phyloP scores from a whole-genome alignment of 805 yeast species.

The Candida germanica region DNA sequence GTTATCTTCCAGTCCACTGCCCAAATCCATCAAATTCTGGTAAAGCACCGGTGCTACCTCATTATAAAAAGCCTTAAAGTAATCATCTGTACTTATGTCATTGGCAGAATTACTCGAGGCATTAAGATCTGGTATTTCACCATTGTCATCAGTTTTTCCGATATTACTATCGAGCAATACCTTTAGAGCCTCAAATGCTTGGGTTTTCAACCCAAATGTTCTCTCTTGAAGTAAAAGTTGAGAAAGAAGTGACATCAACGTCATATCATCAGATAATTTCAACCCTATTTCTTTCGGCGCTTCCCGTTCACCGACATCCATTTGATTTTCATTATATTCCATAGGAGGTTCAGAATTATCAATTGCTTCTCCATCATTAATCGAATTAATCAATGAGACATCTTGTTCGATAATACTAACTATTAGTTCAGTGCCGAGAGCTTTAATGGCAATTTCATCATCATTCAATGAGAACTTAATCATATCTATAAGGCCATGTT shows the following conservation, averaged over 20 bases:
- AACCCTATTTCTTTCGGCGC: slow-evolving; percentile 20
- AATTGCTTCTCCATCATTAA: slow-evolving; percentile 27
- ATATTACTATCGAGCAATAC: slow-evolving; percentile 62
- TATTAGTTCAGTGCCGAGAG: slow-evolving; percentile 75
- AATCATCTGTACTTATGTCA: slow-evolving; percentile 39
- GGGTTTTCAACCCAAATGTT: slow-evolving; percentile 72
- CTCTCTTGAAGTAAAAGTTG: slow-evolving; percentile 60
- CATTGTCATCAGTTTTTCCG: slow-evolving; percentile 18
- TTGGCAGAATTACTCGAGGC: slow-evolving; percentile 6
- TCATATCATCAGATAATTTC: slow-evolving; percentile 53
- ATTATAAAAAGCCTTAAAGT: slow-evolving; percentile 59
- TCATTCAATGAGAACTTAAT: slow-evolving; percentile 69
- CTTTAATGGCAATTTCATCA: slow-evolving; percentile 46
- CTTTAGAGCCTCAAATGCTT: slow-evolving; percentile 79
- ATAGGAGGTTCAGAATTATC: slow-evolving; percentile 28
- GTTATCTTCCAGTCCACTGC: slow-evolving; percentile 9
- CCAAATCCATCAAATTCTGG: slow-evolving; percentile 41
- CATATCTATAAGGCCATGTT: slow-evolving; percentile 66
- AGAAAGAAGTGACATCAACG: slow-evolving; percentile 52
- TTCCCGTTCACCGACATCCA: not conserved
- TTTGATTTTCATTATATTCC: slow-evolving; percentile 1
- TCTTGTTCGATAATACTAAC: slow-evolving; percentile 84
- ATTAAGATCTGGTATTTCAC: slow-evolving; percentile 6
- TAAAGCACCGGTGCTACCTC: slow-evolving; percentile 60
- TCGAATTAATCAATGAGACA: slow-evolving; percentile 52